phyloP scores from a whole-genome alignment of 2,329 filamentous ascomycete genomes.

The Torrubiellomyces zombiae region DNA sequence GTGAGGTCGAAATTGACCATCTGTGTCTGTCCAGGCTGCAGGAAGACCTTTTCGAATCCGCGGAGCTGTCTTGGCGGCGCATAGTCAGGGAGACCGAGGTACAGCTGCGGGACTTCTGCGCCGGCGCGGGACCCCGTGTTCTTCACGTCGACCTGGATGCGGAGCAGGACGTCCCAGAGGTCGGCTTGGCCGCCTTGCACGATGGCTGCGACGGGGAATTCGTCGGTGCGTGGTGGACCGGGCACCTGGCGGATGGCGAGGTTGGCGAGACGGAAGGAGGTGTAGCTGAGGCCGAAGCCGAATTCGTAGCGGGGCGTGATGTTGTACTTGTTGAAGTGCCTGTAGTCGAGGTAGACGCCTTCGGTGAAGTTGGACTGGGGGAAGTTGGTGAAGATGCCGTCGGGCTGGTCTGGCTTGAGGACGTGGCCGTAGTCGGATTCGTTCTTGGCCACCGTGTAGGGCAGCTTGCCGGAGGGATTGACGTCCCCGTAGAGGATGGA shows the following conservation, averaged over 20 bases:
- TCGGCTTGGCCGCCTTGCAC: conserved; percentile 26
- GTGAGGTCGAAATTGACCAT: conserved; percentile 36
- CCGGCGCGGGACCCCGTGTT: conserved; percentile 27
- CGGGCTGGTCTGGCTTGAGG: conserved; percentile 21
- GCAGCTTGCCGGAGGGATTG: conserved; percentile 40
- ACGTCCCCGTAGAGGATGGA: conserved; percentile 39
- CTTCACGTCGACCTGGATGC: conserved; percentile 19
- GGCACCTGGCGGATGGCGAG: conserved; percentile 17
- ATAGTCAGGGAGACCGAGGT: conserved; percentile 27
- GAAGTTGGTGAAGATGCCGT: conserved; percentile 33
- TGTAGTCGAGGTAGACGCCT: conserved; percentile 36
- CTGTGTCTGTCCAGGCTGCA: conserved; percentile 27
- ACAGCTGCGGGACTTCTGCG: conserved; percentile 31
- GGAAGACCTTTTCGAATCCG: conserved; percentile 44
- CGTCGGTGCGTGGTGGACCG: conserved; percentile 8
- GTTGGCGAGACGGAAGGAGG: conserved; percentile 30
- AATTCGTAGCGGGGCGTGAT: conserved; percentile 37
- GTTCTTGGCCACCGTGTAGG: conserved; percentile 43
- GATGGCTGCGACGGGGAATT: conserved; percentile 22
- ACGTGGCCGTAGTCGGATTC: conserved; percentile 36
- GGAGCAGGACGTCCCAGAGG: conserved; percentile 28
- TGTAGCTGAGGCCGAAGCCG: conserved; percentile 40
- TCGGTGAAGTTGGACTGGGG: conserved; percentile 35
- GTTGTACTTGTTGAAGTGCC: conserved; percentile 30
- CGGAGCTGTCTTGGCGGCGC: conserved; percentile 42